Evolutionary conservation across 306 rosid species (phyloP).

Genomic region (Prunus fruticosa): DNA sequence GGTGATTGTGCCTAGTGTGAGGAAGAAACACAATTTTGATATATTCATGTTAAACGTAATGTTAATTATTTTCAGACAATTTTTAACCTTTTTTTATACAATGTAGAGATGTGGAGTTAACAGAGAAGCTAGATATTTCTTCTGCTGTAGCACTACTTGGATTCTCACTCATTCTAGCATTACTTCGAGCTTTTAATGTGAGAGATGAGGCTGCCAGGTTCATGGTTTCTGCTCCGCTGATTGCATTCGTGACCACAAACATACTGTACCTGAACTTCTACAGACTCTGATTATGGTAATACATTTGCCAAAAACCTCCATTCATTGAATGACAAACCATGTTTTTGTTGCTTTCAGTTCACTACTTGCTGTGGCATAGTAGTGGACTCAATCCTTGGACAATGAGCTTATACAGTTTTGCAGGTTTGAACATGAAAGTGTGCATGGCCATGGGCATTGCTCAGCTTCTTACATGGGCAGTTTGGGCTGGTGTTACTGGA

Average conservation of each 20-base stretch:
- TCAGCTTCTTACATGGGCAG: conserved; percentile 85
- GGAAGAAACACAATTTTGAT: conserved; percentile 3
- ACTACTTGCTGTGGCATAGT: background rate
- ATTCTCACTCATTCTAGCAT: conserved; percentile 64
- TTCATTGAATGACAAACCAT: background rate
- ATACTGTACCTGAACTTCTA: conserved; percentile 87
- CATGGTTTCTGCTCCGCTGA: conserved; percentile 90
- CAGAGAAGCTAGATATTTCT: conserved; percentile 81
- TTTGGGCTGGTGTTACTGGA: conserved; percentile 51
- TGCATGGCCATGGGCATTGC: conserved; percentile 52
- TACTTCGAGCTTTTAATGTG: conserved; percentile 67
- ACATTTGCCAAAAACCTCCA: conserved; percentile 1
- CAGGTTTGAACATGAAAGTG: conserved; percentile 84
- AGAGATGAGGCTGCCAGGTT: conserved; percentile 88
- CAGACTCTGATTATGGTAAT: conserved; percentile 70
- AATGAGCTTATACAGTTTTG: conserved; percentile 25
- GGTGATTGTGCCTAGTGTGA: background rate
- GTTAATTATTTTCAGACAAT: background rate
- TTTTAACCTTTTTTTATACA: background rate
- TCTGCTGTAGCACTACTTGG: conserved; percentile 91
- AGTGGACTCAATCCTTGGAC: background rate
- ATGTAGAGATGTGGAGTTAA: conserved; percentile 85
- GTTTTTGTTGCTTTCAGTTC: background rate
- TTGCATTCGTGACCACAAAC: conserved; percentile 86
- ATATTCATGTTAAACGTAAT: background rate